Evolutionary conservation across 208 protist genomes (phyloP).

Genomic region (Leishmania aethiopica): DNA sequence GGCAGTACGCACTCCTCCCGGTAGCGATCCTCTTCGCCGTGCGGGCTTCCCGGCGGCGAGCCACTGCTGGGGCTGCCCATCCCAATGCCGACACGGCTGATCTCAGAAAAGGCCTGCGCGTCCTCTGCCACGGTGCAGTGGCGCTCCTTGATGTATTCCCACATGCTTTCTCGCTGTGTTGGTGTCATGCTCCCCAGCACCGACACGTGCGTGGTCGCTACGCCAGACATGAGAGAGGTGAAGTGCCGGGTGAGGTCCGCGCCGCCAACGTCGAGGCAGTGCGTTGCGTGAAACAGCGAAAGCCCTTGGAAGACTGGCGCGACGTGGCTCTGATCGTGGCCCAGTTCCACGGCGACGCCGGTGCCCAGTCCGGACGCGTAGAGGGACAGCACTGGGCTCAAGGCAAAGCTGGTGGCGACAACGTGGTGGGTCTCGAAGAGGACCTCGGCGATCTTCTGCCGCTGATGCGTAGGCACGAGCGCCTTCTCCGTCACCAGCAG

Average conservation of each 20-base stretch:
- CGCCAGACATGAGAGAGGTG: conserved; percentile 25
- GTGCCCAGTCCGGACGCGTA: conserved; percentile 88
- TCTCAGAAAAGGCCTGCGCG: conserved; percentile 26
- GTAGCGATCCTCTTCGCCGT: conserved; percentile 27
- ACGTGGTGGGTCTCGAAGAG: conserved; percentile 88
- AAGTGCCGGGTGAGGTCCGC: conserved; percentile 65
- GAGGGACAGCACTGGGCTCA: conserved; percentile 87
- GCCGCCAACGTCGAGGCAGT: conserved; percentile 83
- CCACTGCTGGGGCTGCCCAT: neutral
- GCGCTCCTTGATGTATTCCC: conserved; percentile 89
- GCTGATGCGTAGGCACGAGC: conserved; percentile 79
- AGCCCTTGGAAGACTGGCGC: conserved; percentile 98
- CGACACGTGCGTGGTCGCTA: conserved; percentile 21
- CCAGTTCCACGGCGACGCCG: conserved; percentile 94
- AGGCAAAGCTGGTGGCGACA: conserved; percentile 60
- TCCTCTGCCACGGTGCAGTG: conserved; percentile 52
- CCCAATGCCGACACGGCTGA: neutral
- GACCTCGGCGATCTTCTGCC: conserved; percentile 86
- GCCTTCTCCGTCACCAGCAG: conserved; percentile 90
- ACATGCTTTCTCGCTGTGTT: conserved; percentile 56
- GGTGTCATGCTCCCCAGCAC: conserved; percentile 48
- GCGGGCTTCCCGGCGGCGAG: neutral
- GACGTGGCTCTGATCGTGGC: conserved; percentile 97
- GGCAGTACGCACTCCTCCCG: conserved; percentile 70
- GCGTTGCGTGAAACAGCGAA: conserved; percentile 92